Evolutionary conservation across 805 yeast genomes (phyloP).

Genomic region (Ogataea thermomethanolica): DNA sequence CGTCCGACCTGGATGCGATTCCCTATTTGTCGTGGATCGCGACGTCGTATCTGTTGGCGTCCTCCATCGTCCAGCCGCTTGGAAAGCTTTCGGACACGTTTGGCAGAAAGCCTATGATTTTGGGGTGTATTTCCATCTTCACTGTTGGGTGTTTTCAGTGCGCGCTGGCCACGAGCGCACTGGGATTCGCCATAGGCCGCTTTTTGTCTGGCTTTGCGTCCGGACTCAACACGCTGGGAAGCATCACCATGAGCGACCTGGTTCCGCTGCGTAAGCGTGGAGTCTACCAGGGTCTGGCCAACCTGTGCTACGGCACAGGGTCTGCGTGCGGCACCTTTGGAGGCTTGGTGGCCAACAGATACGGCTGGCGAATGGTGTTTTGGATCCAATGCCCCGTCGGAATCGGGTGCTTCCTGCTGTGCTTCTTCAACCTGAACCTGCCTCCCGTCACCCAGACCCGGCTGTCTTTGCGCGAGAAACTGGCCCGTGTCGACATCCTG

Average conservation of each 20-base stretch:
- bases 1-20: constrained; percentile 63
- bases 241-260: constrained; percentile 75
- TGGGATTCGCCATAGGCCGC: constrained; percentile 49
- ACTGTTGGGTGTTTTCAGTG: constrained; percentile 57
- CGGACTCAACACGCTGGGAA: constrained; percentile 75
- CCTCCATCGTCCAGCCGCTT: constrained; percentile 71
- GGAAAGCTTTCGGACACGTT: constrained; percentile 72
- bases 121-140: constrained; percentile 54
- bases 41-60: constrained; percentile 62
- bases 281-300: constrained; percentile 80
- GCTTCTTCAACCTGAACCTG: constrained; percentile 39
- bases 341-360: constrained; percentile 53
- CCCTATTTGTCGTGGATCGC: constrained; percentile 71
- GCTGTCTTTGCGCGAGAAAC: constrained; percentile 39
- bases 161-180: constrained; percentile 45
- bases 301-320: constrained; percentile 76
- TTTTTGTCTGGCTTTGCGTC: constrained; percentile 88
- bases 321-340: constrained; percentile 62
- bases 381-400: constrained; percentile 54
- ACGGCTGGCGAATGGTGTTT: constrained; percentile 68
- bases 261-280: constrained; percentile 82
- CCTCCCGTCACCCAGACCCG: constrained; percentile 35
- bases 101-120: constrained; percentile 54
- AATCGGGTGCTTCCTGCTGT: constrained; percentile 34
- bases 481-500: constrained; percentile 53